Evolutionary conservation across 2,329 filamentous ascomycete species (phyloP).

Genomic region (Curvularia sp.): DNA sequence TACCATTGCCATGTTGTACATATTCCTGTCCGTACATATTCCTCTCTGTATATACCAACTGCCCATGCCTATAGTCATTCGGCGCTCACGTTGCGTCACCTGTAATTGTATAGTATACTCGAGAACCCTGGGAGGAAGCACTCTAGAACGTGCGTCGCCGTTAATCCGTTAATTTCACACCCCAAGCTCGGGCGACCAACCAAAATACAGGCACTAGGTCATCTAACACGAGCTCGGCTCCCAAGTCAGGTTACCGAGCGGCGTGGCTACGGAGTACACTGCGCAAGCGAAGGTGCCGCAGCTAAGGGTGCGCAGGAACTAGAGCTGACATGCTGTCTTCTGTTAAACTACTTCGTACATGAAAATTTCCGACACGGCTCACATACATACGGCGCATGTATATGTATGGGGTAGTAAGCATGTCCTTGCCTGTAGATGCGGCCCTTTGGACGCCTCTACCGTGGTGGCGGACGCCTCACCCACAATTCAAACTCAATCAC

Average conservation of each 20-base stretch:
- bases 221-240: not conserved
- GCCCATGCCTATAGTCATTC: too few relatives aligned
- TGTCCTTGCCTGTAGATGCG: not conserved
- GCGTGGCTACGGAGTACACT: not conserved
- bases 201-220: slow-evolving; percentile 10
- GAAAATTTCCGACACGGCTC: slow-evolving; percentile 8
- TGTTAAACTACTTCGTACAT: not conserved
- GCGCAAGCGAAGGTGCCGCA: not conserved
- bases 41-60: not conserved
- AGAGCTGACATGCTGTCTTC: not conserved
- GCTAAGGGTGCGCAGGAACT: not conserved
- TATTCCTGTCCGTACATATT: not conserved
- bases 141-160: not conserved
- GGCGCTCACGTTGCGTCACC: not conserved
- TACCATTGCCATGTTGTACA: not conserved
- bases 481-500: slow-evolving; percentile 13
- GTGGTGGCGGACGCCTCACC: not conserved
- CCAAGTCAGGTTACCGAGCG: not conserved
- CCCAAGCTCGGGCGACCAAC: not conserved
- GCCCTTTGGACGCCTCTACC: slow-evolving; percentile 7
- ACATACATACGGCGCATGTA: too few relatives aligned
- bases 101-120: not conserved
- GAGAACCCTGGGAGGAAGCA: not conserved
- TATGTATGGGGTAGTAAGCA: not conserved
- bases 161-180: not conserved